phyloP scores from a whole-genome alignment of 2,329 filamentous ascomycete species.

The Dactylella cylindrospora region DNA sequence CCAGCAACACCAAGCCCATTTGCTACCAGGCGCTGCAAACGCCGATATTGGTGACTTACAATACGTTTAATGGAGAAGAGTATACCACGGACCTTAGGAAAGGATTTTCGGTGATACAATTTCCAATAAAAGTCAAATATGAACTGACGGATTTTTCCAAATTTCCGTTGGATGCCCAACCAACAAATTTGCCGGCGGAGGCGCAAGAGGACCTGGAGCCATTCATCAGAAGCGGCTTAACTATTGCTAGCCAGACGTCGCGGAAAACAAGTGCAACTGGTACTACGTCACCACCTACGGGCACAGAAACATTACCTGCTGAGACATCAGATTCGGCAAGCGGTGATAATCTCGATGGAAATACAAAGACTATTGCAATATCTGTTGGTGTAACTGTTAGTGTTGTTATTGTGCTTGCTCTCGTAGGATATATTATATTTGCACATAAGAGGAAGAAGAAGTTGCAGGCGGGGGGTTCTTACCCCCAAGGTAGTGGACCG shows the following conservation, averaged over 20 bases:
- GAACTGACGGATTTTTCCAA: conserved; percentile 21
- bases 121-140: conserved; percentile 22
- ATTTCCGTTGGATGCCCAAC: conserved; percentile 27
- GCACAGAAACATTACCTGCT: neutral
- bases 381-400: conserved; percentile 29
- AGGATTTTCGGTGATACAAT: conserved; percentile 18
- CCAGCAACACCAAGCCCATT: neutral
- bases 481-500: conserved; percentile 1
- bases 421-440: conserved; percentile 27
- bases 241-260: conserved; percentile 4
- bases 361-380: conserved; percentile 19
- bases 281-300: neutral
- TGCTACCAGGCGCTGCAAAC: conserved; percentile 20
- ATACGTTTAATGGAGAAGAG: conserved; percentile 4
- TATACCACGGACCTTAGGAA: conserved; percentile 19
- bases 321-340: neutral
- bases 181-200: conserved; percentile 14
- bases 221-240: conserved; percentile 19
- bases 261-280: neutral
- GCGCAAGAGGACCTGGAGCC: conserved; percentile 11
- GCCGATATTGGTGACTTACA: conserved; percentile 5
- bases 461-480: neutral
- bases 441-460: conserved; percentile 18
- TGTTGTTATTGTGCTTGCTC: conserved; percentile 20
- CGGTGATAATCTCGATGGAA: too few species aligned